These are phyloP conservation scores for Alnus glutinosa DNA, from an alignment of 306 rosid genomes.

Conservation along the genomic window DNA sequence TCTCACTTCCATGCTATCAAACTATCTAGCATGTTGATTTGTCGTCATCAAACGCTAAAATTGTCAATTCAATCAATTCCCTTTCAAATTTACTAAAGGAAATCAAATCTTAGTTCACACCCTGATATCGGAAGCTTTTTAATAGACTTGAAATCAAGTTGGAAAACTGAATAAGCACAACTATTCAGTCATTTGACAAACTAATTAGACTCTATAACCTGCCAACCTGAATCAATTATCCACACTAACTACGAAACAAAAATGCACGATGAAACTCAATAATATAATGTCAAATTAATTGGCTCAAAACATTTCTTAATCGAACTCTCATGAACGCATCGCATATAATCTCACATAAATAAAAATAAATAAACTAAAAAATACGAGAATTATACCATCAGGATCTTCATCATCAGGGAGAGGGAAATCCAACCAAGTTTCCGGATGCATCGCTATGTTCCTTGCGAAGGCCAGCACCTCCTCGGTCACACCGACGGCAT, in stretches of 20 bases:
- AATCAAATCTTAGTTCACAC: neutral
- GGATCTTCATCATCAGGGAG: constrained; percentile 60
- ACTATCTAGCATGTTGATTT: neutral
- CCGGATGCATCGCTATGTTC: constrained; percentile 74
- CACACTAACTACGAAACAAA: neutral
- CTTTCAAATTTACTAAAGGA: neutral
- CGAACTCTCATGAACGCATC: neutral
- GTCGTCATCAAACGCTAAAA: neutral
- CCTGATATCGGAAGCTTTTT: neutral
- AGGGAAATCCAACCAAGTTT: constrained; percentile 88
- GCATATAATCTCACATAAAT: too few relatives aligned
- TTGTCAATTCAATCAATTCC: neutral
- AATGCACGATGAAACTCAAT: neutral
- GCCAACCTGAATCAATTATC: neutral
- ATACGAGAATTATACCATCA: constrained; percentile 48
- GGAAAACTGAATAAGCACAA: neutral
- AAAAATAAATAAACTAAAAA: neutral
- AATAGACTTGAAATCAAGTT: neutral
- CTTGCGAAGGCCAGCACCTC: constrained; percentile 74
- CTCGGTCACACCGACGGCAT: constrained; percentile 61
- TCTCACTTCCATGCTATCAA: neutral
- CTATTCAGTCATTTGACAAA: neutral
- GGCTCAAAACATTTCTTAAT: neutral
- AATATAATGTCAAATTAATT: neutral
- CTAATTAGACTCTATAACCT: neutral